These are phyloP conservation scores for Globisporangium megalacanthum DNA, from an alignment of 352 stramenopile genomes.

Conservation along the genomic window DNA sequence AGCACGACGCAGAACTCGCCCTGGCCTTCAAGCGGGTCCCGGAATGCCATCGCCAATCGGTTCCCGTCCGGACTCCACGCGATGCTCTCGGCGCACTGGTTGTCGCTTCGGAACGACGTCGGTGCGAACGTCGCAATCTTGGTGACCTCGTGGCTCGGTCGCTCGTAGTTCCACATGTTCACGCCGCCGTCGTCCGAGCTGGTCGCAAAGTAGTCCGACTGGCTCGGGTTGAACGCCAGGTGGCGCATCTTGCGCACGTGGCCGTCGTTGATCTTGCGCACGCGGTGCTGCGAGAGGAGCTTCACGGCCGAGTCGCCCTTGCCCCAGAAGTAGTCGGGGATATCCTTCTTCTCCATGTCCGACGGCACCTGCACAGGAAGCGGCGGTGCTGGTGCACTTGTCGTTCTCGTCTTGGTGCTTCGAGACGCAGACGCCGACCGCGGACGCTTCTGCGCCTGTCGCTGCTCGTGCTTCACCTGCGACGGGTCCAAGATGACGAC, in stretches of 20 bases:
- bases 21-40: slow-evolving; percentile 46
- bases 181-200: slow-evolving; percentile 74
- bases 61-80: slow-evolving; percentile 71
- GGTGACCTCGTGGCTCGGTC: slow-evolving; percentile 47
- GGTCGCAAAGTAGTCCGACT: slow-evolving; percentile 68
- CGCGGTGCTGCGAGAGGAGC: slow-evolving; percentile 60
- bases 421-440: slow-evolving; percentile 4
- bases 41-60: slow-evolving; percentile 75
- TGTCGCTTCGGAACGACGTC: slow-evolving; percentile 57
- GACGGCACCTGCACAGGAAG: slow-evolving; percentile 18
- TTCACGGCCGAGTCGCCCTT: slow-evolving; percentile 48
- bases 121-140: slow-evolving; percentile 58
- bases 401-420: slow-evolving; percentile 10
- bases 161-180: slow-evolving; percentile 75
- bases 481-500: slow-evolving; percentile 46
- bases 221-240: slow-evolving; percentile 69
- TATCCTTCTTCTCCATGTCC: slow-evolving; percentile 24
- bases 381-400: slow-evolving; percentile 9
- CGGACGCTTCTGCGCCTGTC: slow-evolving; percentile 1
- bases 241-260: slow-evolving; percentile 65
- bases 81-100: slow-evolving; percentile 62
- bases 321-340: slow-evolving; percentile 76
- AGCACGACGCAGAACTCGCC: slow-evolving; percentile 77
- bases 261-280: slow-evolving; percentile 52
- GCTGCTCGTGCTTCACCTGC: slow-evolving; percentile 30